Evolutionary conservation across 257 asterid genomes (phyloP).

Genomic region (Osmanthus fragrans): DNA sequence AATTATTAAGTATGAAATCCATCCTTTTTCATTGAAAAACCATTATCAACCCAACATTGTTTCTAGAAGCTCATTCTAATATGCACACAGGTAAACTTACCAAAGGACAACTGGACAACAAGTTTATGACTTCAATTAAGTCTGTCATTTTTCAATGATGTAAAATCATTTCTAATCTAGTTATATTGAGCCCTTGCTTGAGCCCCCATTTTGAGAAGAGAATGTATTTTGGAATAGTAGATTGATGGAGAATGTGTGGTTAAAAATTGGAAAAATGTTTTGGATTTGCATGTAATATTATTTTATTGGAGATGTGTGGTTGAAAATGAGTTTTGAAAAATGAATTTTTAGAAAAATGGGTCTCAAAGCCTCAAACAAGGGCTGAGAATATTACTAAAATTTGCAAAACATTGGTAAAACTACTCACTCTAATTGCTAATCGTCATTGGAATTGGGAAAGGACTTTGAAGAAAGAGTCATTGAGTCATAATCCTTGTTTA

Average conservation of each 20-base stretch:
- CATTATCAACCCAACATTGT: not conserved
- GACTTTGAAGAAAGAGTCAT: not conserved
- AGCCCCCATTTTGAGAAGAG: too few relatives aligned
- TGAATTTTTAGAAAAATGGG: too few relatives aligned
- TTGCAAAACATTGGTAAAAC: not conserved
- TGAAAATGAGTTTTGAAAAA: too few relatives aligned
- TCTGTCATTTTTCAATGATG: not conserved
- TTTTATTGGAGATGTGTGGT: too few relatives aligned
- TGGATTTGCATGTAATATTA: too few relatives aligned
- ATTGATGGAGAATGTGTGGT: too few relatives aligned
- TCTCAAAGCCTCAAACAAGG: too few relatives aligned
- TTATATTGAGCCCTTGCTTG: too few relatives aligned
- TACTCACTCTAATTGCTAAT: slow-evolving; percentile 16
- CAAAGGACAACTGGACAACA: slow-evolving; percentile 5
- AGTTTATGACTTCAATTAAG: not conserved
- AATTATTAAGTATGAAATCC: slow-evolving; percentile 14
- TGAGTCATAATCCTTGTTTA: not conserved
- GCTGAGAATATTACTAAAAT: not conserved
- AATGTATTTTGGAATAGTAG: too few relatives aligned
- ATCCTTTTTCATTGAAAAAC: slow-evolving; percentile 4
- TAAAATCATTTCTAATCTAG: not conserved
- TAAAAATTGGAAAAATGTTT: too few relatives aligned
- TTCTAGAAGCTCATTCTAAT: not conserved
- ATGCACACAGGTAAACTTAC: not conserved
- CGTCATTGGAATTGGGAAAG: slow-evolving; percentile 4